These are phyloP conservation scores for Aspergillus japonicus DNA, from an alignment of 2,329 filamentous ascomycete genomes.

Conservation along the genomic window DNA sequence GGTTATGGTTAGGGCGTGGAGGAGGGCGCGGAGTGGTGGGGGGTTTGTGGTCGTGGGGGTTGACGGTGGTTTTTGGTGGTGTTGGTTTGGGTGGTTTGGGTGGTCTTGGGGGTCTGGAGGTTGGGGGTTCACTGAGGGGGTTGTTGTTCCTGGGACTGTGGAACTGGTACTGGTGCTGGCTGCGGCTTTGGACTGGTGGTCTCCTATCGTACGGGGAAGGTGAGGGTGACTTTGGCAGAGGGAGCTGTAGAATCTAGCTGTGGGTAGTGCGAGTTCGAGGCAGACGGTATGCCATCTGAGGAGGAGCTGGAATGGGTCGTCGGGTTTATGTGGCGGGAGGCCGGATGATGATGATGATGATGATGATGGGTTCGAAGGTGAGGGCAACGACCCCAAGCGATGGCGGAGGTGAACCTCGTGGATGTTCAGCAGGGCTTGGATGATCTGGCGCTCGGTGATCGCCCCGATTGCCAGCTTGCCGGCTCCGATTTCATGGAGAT, in stretches of 20 bases:
- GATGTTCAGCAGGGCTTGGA: not conserved
- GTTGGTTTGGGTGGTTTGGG: too few relatives aligned
- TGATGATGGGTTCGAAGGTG: not conserved
- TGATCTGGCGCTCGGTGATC: not conserved
- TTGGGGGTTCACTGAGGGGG: too few relatives aligned
- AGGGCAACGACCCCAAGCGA: too few relatives aligned
- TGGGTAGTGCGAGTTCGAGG: constrained; percentile 15
- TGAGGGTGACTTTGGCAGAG: constrained; percentile 10
- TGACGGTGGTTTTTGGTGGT: too few relatives aligned
- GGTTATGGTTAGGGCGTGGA: not conserved
- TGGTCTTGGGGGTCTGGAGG: too few relatives aligned
- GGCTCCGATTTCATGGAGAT: not conserved
- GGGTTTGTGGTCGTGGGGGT: too few relatives aligned
- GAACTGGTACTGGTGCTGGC: too few relatives aligned
- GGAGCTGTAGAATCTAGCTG: constrained; percentile 12
- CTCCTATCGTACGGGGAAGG: not conserved
- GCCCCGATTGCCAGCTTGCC: not conserved
- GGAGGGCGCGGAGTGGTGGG: not conserved
- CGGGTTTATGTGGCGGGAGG: not conserved
- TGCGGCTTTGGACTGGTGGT: too few relatives aligned
- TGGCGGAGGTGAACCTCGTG: constrained; percentile 9
- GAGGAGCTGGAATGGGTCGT: not conserved
- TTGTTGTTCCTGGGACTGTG: too few relatives aligned
- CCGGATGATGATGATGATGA: not conserved
- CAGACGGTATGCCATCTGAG: constrained; percentile 22